These are phyloP conservation scores for Amphichorda felina DNA, from an alignment of 2,329 filamentous ascomycete species.

Conservation along the genomic window DNA sequence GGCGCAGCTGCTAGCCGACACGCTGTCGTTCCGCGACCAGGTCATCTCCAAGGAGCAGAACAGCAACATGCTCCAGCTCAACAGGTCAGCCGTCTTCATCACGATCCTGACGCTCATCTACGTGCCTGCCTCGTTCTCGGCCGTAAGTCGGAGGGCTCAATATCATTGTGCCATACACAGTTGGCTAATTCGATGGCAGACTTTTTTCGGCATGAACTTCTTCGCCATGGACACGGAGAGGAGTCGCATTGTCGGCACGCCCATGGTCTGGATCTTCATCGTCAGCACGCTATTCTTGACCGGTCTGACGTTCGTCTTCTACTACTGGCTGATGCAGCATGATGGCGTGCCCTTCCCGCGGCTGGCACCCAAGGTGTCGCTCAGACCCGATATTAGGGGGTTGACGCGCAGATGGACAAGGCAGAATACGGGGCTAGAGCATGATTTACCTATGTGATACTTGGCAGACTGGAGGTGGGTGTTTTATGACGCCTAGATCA, in stretches of 20 bases:
- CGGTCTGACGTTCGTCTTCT: neutral
- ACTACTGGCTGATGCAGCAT: neutral
- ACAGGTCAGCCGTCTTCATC: neutral
- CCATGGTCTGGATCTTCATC: neutral
- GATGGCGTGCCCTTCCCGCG: neutral
- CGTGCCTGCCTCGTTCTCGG: neutral
- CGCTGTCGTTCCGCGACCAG: neutral
- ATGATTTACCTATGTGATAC: no score
- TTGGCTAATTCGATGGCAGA: neutral
- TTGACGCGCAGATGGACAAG: no score
- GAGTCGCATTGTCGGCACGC: neutral
- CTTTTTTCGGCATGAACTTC: neutral
- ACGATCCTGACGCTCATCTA: neutral
- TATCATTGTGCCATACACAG: neutral
- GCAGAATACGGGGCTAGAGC: no score
- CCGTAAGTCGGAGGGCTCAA: neutral
- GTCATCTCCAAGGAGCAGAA: neutral
- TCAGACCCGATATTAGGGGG: no score
- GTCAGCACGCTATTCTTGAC: neutral
- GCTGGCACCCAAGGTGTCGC: neutral
- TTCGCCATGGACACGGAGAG: neutral
- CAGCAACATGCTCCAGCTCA: neutral
- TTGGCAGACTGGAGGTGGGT: no score
- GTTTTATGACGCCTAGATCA: no score
- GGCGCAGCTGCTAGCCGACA: neutral